These are phyloP conservation scores for Polyporus tsugae DNA, from an alignment of 1,284 basidiomycete species.

Conservation along the genomic window DNA sequence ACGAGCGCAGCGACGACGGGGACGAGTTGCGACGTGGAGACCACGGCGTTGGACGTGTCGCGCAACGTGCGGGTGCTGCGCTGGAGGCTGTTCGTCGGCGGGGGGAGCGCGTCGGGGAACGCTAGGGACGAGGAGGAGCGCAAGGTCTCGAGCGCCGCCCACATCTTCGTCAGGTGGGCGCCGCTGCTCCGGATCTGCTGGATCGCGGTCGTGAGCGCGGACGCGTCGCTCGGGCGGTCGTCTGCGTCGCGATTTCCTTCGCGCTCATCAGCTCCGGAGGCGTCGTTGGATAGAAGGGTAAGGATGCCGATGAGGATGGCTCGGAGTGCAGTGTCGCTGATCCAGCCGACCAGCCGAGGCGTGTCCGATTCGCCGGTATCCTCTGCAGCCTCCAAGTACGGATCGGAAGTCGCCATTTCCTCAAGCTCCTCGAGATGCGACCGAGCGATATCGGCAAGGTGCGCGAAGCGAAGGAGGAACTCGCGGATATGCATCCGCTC, in stretches of 20 bases:
- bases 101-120: slow-evolving; percentile 65
- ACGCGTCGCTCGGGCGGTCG: slow-evolving; percentile 23
- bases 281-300: slow-evolving; percentile 55
- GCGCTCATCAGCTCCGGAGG: slow-evolving; percentile 24
- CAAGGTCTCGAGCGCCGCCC: slow-evolving; percentile 59
- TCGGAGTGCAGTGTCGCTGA: slow-evolving; percentile 69
- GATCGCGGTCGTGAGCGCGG: slow-evolving; percentile 50
- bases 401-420: slow-evolving; percentile 52
- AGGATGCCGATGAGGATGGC: slow-evolving; percentile 67
- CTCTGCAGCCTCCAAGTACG: slow-evolving; percentile 22
- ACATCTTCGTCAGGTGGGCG: slow-evolving; percentile 66
- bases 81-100: slow-evolving; percentile 47
- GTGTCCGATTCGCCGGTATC: slow-evolving; percentile 49
- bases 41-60: slow-evolving; percentile 44
- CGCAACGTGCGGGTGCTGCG: slow-evolving; percentile 47
- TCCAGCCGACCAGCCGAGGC: slow-evolving; percentile 58
- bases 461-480: slow-evolving; percentile 71
- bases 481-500: slow-evolving; percentile 76
- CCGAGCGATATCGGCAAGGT: slow-evolving; percentile 60
- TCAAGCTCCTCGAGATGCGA: slow-evolving; percentile 71
- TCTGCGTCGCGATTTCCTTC: slow-evolving; percentile 36
- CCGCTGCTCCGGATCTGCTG: slow-evolving; percentile 61
- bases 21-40: slow-evolving; percentile 67
- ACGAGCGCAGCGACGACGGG: slow-evolving; percentile 69
- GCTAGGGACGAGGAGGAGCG: slow-evolving; percentile 45